Evolutionary conservation across 441 rosid genomes (phyloP).

Genomic region (Brassica hybrid): DNA sequence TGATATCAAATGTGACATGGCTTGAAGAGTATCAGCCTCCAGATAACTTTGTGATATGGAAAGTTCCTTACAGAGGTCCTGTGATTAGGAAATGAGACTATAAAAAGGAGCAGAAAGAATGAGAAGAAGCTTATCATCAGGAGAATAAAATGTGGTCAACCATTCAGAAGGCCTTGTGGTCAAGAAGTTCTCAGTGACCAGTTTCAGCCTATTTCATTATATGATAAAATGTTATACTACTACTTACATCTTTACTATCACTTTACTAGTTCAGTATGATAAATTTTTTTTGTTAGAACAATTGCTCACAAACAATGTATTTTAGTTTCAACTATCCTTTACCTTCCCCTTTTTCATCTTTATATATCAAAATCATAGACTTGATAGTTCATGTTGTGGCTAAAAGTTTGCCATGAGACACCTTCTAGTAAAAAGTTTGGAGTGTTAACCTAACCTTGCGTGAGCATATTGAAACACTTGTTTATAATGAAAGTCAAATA

Average conservation of each 20-base stretch:
- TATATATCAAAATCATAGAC: too few species aligned
- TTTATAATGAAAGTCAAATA: too few species aligned
- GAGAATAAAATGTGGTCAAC: too few species aligned
- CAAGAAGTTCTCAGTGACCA: constrained; percentile 9
- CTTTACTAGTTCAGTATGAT: constrained; percentile 9
- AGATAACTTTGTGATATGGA: constrained; percentile 70
- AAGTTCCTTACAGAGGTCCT: constrained; percentile 75
- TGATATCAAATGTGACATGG: constrained; percentile 61
- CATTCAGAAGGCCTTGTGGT: too few species aligned
- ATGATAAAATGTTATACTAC: constrained; percentile 10
- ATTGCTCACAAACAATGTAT: constrained; percentile 19
- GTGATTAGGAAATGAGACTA: constrained; percentile 65
- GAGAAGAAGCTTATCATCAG: not conserved
- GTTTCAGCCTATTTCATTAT: constrained; percentile 11
- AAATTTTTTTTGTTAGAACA: not conserved
- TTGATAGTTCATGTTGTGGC: too few species aligned
- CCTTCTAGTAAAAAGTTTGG: too few species aligned
- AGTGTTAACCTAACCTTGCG: too few species aligned
- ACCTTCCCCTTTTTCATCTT: too few species aligned
- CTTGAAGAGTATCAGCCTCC: constrained; percentile 82
- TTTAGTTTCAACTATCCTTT: not conserved
- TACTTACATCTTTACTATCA: constrained; percentile 1
- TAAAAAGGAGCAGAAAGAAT: constrained; percentile 16
- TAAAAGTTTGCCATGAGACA: too few species aligned
- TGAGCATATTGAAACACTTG: too few species aligned